phyloP scores from a whole-genome alignment of 208 protist species.

The Leptomonas pyrrhocoris region DNA sequence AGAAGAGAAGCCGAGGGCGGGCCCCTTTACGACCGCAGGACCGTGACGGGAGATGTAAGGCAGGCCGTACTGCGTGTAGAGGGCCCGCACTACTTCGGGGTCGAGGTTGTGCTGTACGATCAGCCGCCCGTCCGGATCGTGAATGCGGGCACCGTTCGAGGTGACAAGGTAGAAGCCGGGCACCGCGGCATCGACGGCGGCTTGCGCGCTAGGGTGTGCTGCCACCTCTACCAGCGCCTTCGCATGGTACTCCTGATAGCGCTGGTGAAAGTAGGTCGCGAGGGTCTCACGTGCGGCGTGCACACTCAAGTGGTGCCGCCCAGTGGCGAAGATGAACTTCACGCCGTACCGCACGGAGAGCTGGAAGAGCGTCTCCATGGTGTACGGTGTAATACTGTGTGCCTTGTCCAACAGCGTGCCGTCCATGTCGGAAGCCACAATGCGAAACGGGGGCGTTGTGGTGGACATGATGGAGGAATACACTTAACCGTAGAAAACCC shows the following conservation, averaged over 20 bases:
- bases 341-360: conserved; percentile 38
- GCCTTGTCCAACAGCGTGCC: conserved; percentile 53
- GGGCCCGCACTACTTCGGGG: conserved; percentile 40
- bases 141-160: conserved; percentile 72
- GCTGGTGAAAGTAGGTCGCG: conserved; percentile 29
- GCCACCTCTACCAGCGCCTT: neutral
- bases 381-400: conserved; percentile 40
- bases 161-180: conserved; percentile 63
- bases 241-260: conserved; percentile 8
- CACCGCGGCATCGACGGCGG: neutral
- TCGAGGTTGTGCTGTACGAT: conserved; percentile 51
- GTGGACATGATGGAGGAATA: neutral
- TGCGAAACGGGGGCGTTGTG: conserved; percentile 25
- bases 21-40: neutral
- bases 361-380: conserved; percentile 50
- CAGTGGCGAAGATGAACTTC: conserved; percentile 61
- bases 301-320: conserved; percentile 51
- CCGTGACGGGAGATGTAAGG: conserved; percentile 38
- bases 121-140: conserved; percentile 47
- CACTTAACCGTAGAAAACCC: too few relatives aligned
- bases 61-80: conserved; percentile 50
- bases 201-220: neutral
- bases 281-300: conserved; percentile 25
- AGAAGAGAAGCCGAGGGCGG: neutral
- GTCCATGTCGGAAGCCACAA: conserved; percentile 76